A percentile compares a stretch with the other conserved stretches of the same genome.
Evolutionary conservation across 768 basidiomycete genomes (phyloP).

Genomic region (Phlegmacium glaucopus): DNA sequence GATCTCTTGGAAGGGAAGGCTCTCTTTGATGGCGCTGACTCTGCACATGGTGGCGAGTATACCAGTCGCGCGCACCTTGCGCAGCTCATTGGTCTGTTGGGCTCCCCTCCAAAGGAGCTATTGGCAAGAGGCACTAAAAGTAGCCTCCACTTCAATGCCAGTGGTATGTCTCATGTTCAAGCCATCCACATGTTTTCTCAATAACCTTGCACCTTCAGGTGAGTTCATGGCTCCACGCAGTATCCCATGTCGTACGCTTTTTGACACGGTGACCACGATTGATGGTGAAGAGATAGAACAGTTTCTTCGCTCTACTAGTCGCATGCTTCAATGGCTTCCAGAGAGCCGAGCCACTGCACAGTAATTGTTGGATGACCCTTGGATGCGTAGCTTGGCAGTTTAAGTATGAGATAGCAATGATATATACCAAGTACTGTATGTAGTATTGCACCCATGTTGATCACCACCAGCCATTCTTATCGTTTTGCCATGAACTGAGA

Average conservation of each 20-base stretch:
- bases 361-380: conserved; percentile 2
- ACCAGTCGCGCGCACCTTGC: conserved; percentile 2
- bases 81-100: conserved; percentile 2
- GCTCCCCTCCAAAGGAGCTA: conserved; percentile 2
- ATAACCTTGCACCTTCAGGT: neutral
- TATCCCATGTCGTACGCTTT: neutral
- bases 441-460: too few relatives aligned
- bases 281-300: neutral
- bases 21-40: neutral
- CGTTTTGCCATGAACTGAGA: too few relatives aligned
- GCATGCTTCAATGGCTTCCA: conserved; percentile 3
- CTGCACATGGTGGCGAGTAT: neutral
- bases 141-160: neutral
- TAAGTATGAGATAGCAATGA: conserved; percentile 10
- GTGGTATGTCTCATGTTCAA: neutral
- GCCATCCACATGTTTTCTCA: too few relatives aligned
- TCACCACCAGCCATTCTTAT: too few relatives aligned
- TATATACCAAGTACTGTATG: too few relatives aligned
- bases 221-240: neutral
- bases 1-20: neutral
- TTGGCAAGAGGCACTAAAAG: neutral
- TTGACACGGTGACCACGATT: neutral
- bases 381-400: neutral
- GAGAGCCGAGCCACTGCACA: neutral
- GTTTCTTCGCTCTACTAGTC: neutral